Percentiles rank a stretch among this genome's conserved stretches.
Evolutionary conservation across 169 alveolate genomes (phyloP).

Genomic region (Plasmodium gallinaceum): DNA sequence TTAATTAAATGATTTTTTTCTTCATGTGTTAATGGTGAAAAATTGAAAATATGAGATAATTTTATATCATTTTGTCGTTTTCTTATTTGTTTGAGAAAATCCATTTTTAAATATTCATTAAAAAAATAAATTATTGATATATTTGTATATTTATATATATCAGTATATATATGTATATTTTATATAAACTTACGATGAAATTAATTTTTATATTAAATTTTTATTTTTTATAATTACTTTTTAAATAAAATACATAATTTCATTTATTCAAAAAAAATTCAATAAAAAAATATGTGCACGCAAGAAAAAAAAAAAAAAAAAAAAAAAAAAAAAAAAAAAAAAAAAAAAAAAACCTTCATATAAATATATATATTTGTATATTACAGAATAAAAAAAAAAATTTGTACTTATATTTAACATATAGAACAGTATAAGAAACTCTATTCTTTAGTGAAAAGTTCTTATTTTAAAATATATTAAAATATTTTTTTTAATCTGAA

Average conservation of each 20-base stretch:
- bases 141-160: constrained; percentile 18
- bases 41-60: constrained; percentile 56
- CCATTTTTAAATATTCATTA: constrained; percentile 20
- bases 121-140: neutral
- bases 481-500: too few relatives aligned
- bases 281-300: neutral
- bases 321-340: neutral
- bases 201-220: neutral
- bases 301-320: neutral
- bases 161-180: neutral
- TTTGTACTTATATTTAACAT: neutral
- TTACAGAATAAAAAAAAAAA: constrained; percentile 7
- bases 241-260: too few relatives aligned
- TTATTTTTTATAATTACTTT: too few relatives aligned
- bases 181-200: neutral
- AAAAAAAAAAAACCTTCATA: neutral
- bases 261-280: too few relatives aligned
- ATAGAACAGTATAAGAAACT: neutral
- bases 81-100: constrained; percentile 54
- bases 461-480: too few relatives aligned
- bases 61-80: constrained; percentile 68
- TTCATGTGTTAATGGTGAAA: constrained; percentile 71
- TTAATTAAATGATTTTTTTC: constrained; percentile 69
- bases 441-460: too few relatives aligned
- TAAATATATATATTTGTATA: neutral